These are phyloP conservation scores for Rubia occidens DNA, from an alignment of 305 asterid genomes.

Conservation along the genomic window DNA sequence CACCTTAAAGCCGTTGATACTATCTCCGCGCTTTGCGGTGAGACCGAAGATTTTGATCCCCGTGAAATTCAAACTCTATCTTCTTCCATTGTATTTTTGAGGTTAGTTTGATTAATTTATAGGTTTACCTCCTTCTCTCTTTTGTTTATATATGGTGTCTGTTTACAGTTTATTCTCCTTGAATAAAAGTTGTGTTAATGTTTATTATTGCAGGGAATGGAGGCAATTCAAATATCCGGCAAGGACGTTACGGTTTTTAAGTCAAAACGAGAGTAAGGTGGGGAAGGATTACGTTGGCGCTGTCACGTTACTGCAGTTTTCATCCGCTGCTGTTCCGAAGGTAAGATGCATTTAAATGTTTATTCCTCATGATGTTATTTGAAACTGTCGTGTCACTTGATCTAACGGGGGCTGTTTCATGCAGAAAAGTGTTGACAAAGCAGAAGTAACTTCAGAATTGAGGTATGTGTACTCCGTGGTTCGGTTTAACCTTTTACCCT, in stretches of 20 bases:
- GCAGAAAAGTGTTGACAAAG: slow-evolving; percentile 31
- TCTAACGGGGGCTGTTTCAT: not conserved
- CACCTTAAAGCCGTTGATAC: slow-evolving; percentile 51
- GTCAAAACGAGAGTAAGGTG: slow-evolving; percentile 32
- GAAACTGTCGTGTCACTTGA: not conserved
- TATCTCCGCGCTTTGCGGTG: slow-evolving; percentile 45
- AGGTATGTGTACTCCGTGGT: slow-evolving; percentile 33
- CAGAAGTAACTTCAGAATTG: slow-evolving; percentile 22
- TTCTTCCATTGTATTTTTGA: slow-evolving; percentile 53
- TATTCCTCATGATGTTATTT: not conserved
- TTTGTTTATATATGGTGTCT: not conserved
- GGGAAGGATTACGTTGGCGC: slow-evolving; percentile 47
- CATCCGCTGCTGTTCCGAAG: slow-evolving; percentile 75
- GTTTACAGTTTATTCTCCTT: slow-evolving; percentile 6
- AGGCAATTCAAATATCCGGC: slow-evolving; percentile 52
- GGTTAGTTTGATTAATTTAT: slow-evolving; percentile 28
- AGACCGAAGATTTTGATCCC: slow-evolving; percentile 25
- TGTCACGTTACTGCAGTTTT: slow-evolving; percentile 60
- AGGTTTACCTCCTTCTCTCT: not conserved
- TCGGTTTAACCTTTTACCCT: not conserved
- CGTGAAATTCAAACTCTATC: slow-evolving; percentile 46
- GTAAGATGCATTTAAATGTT: slow-evolving; percentile 24
- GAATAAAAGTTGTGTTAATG: not conserved
- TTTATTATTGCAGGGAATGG: slow-evolving; percentile 61
- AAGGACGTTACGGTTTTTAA: slow-evolving; percentile 52